A percentile compares a stretch with the other conserved stretches of the same genome.
Evolutionary conservation across 2,329 filamentous ascomycete species (phyloP).

Genomic region (Colletotrichum somersetense): DNA sequence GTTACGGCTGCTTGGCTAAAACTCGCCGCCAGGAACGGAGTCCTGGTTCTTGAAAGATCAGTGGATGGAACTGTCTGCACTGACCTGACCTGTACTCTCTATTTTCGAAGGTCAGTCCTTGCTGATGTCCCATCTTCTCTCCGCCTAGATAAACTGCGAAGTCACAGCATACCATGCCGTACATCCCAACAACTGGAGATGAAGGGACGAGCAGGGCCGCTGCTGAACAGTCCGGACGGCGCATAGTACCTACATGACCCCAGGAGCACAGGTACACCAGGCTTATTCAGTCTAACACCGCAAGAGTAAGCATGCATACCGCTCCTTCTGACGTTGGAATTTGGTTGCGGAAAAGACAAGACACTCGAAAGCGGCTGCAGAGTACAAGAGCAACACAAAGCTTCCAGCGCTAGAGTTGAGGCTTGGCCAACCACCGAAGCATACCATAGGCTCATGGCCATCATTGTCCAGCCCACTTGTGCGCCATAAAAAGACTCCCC

Average conservation of each 20-base stretch:
- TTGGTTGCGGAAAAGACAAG: conserved; percentile 28
- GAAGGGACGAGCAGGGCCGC: neutral
- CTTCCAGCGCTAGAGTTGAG: conserved; percentile 17
- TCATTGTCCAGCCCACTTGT: conserved; percentile 24
- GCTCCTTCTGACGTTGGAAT: conserved; percentile 6
- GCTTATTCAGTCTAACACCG: conserved; percentile 8
- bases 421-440: conserved; percentile 20
- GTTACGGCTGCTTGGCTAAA: conserved; percentile 4
- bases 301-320: conserved; percentile 1
- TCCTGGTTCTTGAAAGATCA: neutral
- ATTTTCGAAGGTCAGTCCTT: conserved; percentile 14
- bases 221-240: neutral
- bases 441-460: conserved; percentile 27
- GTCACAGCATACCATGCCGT: neutral
- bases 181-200: neutral
- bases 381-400: conserved; percentile 18
- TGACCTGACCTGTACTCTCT: neutral
- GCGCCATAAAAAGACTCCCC: conserved; percentile 23
- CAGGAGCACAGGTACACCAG: neutral
- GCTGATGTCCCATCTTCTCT: conserved; percentile 30
- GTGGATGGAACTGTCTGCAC: neutral
- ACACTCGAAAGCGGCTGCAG: conserved; percentile 20
- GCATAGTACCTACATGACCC: conserved; percentile 2
- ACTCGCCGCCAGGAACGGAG: conserved; percentile 9
- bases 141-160: conserved; percentile 1